phyloP scores from a whole-genome alignment of 257 asterid species.

The Solanum clarkiae region DNA sequence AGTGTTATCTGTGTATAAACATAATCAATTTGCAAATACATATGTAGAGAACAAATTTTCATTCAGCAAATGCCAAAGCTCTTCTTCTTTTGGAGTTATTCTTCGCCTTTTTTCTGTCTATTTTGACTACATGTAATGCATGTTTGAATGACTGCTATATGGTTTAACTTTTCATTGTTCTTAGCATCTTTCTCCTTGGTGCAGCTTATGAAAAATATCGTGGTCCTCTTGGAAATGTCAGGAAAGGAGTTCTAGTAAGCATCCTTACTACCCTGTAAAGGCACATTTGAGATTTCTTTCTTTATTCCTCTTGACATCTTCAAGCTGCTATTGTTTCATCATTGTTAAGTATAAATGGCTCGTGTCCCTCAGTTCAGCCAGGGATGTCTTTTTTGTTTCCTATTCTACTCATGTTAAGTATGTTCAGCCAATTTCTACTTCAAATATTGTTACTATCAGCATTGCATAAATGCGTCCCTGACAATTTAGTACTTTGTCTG shows the following conservation, averaged over 20 bases:
- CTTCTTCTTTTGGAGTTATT: background rate
- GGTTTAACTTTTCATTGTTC: background rate
- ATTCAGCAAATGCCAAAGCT: background rate
- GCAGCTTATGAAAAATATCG: slow-evolving; percentile 85
- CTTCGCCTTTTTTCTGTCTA: background rate
- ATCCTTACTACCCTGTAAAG: background rate
- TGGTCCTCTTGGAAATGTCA: slow-evolving; percentile 97
- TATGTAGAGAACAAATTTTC: background rate
- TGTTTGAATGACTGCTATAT: background rate
- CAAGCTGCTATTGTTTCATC: background rate
- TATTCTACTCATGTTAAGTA: background rate
- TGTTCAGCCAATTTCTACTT: background rate
- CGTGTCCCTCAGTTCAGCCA: background rate
- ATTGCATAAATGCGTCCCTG: background rate
- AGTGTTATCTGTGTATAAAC: background rate
- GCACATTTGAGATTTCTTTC: background rate
- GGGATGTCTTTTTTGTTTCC: background rate
- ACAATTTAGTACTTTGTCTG: background rate
- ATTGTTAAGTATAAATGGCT: background rate
- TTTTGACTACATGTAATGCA: background rate
- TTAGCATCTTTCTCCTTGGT: background rate
- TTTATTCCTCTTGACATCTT: background rate
- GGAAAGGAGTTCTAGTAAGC: slow-evolving; percentile 93
- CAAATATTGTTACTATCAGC: background rate
- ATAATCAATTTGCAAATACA: background rate